Evolutionary conservation across 2,329 filamentous ascomycete species (phyloP).

Genomic region (Gaeumannomyces sp.): DNA sequence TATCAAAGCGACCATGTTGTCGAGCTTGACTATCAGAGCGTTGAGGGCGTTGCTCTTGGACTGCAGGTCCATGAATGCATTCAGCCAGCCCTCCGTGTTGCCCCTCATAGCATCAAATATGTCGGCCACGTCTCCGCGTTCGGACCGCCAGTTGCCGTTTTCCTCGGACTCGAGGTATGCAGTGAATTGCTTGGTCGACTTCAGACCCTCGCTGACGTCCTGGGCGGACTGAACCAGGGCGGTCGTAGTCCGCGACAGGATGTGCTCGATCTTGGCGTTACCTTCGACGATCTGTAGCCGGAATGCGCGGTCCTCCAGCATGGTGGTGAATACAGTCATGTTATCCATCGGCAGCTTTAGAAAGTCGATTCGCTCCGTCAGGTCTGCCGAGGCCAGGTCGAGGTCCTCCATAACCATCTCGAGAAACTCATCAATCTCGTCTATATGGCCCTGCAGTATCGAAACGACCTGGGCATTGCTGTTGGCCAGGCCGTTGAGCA

Average conservation of each 20-base stretch:
- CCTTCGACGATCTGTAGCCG: constrained; percentile 75
- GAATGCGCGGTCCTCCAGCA: constrained; percentile 80
- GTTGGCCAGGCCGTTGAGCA: constrained; percentile 80
- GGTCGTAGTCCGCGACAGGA: constrained; percentile 70
- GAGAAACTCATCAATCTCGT: constrained; percentile 88
- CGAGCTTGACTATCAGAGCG: constrained; percentile 63
- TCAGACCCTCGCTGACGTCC: constrained; percentile 72
- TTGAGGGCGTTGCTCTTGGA: constrained; percentile 66
- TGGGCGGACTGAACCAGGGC: constrained; percentile 71
- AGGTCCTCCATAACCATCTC: constrained; percentile 83
- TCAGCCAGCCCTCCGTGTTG: constrained; percentile 85
- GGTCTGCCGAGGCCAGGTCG: constrained; percentile 68
- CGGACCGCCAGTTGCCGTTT: constrained; percentile 52
- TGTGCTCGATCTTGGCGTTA: constrained; percentile 87
- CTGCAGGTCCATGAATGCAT: constrained; percentile 71
- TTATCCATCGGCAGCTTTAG: constrained; percentile 81
- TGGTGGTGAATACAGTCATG: constrained; percentile 73
- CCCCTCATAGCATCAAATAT: constrained; percentile 88
- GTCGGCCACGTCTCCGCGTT: constrained; percentile 57
- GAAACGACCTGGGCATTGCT: constrained; percentile 81
- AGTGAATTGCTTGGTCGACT: constrained; percentile 69
- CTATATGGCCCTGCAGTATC: constrained; percentile 86
- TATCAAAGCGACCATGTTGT: constrained; percentile 76
- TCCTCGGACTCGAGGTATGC: constrained; percentile 66
- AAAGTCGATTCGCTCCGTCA: constrained; percentile 72